phyloP scores from a whole-genome alignment of 2,329 filamentous ascomycete species.

The Aspergillus chevalieri region DNA sequence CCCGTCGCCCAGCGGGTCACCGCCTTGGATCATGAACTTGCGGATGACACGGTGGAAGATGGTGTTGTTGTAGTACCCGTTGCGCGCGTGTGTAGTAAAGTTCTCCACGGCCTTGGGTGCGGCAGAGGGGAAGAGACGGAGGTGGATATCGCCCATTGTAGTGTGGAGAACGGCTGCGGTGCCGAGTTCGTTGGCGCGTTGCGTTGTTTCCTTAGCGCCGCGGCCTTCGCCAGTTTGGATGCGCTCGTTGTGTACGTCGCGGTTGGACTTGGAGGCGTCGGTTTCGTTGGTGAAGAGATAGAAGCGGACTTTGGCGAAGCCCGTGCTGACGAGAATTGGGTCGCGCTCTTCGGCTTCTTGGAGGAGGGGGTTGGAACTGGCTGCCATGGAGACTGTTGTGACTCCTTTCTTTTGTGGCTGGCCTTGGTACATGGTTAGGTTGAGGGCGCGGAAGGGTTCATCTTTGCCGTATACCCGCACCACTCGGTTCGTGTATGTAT shows the following conservation, averaged over 20 bases:
- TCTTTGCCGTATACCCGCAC: conserved; percentile 87
- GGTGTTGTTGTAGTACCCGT: conserved; percentile 93
- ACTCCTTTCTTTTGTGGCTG: conserved; percentile 90
- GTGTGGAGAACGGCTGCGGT: conserved; percentile 83
- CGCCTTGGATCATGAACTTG: conserved; percentile 94
- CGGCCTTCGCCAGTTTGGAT: conserved; percentile 55
- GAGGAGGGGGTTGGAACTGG: conserved; percentile 84
- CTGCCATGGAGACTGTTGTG: conserved; percentile 94
- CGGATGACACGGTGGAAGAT: conserved; percentile 96
- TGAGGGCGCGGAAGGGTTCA: conserved; percentile 76
- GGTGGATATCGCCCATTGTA: conserved; percentile 85
- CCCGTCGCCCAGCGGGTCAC: conserved; percentile 80
- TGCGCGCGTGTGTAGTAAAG: conserved; percentile 84
- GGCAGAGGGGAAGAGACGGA: conserved; percentile 86
- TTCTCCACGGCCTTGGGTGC: conserved; percentile 96
- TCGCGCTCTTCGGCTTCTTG: conserved; percentile 88
- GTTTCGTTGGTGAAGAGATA: conserved; percentile 97
- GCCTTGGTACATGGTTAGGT: conserved; percentile 85
- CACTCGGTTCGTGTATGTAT: conserved; percentile 88
- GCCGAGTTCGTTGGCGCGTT: conserved; percentile 65
- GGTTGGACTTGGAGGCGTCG: conserved; percentile 71
- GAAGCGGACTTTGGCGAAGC: conserved; percentile 81
- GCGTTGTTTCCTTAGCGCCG: conserved; percentile 36
- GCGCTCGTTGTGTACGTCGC: conserved; percentile 93
- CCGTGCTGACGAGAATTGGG: conserved; percentile 80